These are phyloP conservation scores for Hanseniaspora meyeri DNA, from an alignment of 805 yeast genomes.

Conservation along the genomic window DNA sequence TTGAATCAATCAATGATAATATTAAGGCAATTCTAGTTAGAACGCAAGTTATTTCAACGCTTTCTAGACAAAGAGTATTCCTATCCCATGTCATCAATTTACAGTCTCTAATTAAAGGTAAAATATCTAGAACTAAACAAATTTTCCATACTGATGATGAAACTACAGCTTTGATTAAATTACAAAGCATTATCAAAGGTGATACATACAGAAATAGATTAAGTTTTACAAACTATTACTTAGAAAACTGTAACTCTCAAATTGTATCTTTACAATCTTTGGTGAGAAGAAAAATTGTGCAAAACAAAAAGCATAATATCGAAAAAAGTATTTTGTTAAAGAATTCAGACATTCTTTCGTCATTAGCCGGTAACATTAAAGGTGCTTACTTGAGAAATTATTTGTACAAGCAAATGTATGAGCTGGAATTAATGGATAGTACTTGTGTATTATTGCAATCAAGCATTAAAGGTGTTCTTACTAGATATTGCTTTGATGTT, in stretches of 20 bases:
- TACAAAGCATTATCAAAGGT: constrained; percentile 39
- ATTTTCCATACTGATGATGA: constrained; percentile 13
- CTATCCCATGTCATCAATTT: constrained; percentile 17
- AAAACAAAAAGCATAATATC: constrained; percentile 21
- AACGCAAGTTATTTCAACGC: constrained; percentile 12
- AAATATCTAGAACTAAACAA: constrained; percentile 16
- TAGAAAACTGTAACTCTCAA: neutral
- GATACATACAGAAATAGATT: constrained; percentile 22
- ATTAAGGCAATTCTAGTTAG: constrained; percentile 36
- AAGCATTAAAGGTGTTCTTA: constrained; percentile 47
- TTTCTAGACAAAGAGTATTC: constrained; percentile 2
- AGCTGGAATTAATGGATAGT: constrained; percentile 18
- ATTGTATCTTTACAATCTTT: constrained; percentile 38
- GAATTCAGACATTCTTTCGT: neutral
- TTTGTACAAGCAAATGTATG: constrained; percentile 29
- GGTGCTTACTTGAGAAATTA: constrained; percentile 35
- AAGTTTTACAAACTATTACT: no score
- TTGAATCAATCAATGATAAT: constrained; percentile 38
- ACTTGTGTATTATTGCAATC: constrained; percentile 41
- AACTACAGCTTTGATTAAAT: constrained; percentile 15
- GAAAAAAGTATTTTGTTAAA: neutral
- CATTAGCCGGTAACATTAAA: constrained; percentile 18
- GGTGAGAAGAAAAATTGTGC: constrained; percentile 34
- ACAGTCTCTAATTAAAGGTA: constrained; percentile 31
- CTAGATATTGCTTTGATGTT: constrained; percentile 45